Conservation (phyloP, 352 stramenopile genomes). For the Globisporangium spinosum region DNA sequence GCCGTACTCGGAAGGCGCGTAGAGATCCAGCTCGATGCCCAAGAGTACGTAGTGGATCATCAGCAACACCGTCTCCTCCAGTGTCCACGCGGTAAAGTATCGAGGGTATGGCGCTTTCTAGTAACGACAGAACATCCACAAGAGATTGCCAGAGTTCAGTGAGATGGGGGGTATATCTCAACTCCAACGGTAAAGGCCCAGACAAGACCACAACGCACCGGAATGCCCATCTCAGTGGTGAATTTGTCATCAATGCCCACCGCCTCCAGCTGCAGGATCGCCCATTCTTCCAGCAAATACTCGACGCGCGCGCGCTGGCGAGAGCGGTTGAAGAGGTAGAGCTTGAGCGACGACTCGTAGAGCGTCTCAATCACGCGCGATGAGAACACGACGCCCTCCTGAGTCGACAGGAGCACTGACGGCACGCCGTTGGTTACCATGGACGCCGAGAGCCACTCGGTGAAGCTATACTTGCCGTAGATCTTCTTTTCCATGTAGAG, state of each 20-base stretch:
- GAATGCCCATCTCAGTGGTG: conserved; percentile 79
- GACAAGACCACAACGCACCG: conserved; percentile 32
- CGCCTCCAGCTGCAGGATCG: conserved; percentile 66
- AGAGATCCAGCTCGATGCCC: conserved; percentile 75
- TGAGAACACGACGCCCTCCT: conserved; percentile 77
- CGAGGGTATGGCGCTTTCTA: conserved; percentile 73
- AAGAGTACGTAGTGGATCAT: conserved; percentile 82
- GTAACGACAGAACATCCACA: background rate
- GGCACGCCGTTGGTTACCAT: conserved; percentile 84
- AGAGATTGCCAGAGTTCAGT: background rate
- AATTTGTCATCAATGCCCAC: conserved; percentile 75
- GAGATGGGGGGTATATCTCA: background rate
- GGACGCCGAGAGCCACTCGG: conserved; percentile 74
- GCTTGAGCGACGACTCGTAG: conserved; percentile 79
- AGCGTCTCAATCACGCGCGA: conserved; percentile 76
- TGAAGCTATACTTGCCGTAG: conserved; percentile 81
- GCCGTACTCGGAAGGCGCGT: conserved; percentile 62
- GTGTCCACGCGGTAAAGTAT: conserved; percentile 82
- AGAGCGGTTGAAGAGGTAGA: conserved; percentile 77
- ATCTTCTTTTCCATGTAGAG: conserved; percentile 86
- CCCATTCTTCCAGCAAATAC: conserved; percentile 81
- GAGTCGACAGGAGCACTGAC: conserved; percentile 76
- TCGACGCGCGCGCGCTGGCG: conserved; percentile 77
- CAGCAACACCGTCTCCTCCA: conserved; percentile 65
- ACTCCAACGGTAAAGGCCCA: background rate